Evolutionary conservation across 306 rosid species (phyloP).

Genomic region (Gillenia trifoliata): DNA sequence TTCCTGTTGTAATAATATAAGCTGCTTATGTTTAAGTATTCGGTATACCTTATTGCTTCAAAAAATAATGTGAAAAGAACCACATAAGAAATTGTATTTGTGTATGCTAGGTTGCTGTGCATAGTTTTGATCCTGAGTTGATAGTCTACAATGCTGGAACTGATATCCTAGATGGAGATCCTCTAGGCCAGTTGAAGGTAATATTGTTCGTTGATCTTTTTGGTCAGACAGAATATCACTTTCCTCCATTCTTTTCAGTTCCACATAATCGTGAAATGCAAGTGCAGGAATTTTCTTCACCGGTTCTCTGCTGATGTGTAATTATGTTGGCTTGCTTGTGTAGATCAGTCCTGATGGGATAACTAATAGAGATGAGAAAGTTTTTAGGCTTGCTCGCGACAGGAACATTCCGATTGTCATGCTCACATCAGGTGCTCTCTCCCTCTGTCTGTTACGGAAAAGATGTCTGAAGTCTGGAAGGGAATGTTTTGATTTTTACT

Average conservation of each 20-base stretch:
- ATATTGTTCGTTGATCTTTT: slow-evolving; percentile 20
- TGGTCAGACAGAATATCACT: slow-evolving; percentile 10
- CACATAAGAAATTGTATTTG: background rate
- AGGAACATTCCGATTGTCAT: slow-evolving; percentile 78
- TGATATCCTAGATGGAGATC: slow-evolving; percentile 91
- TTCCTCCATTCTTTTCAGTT: slow-evolving; percentile 13
- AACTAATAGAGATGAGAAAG: slow-evolving; percentile 79
- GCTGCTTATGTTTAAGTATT: background rate
- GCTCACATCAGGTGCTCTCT: slow-evolving; percentile 84
- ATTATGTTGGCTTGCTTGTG: slow-evolving; percentile 18
- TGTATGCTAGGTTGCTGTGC: slow-evolving; percentile 53
- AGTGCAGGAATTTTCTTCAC: background rate
- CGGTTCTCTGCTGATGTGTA: slow-evolving; percentile 10
- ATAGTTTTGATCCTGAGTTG: slow-evolving; percentile 66
- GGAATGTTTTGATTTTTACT: background rate
- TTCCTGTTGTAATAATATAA: background rate
- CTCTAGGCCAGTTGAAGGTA: slow-evolving; percentile 86
- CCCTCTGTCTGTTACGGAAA: background rate
- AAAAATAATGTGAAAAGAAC: background rate
- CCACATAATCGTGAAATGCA: slow-evolving; percentile 1
- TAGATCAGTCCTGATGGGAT: slow-evolving; percentile 91
- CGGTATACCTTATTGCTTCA: background rate
- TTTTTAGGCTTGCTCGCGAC: slow-evolving; percentile 69
- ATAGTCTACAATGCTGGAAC: slow-evolving; percentile 90
- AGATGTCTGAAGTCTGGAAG: background rate